A percentile compares a stretch with the other conserved stretches of the same genome.
Evolutionary conservation across 192 early-diverging fungal species (phyloP).

Genomic region (Dispira parvispora): DNA sequence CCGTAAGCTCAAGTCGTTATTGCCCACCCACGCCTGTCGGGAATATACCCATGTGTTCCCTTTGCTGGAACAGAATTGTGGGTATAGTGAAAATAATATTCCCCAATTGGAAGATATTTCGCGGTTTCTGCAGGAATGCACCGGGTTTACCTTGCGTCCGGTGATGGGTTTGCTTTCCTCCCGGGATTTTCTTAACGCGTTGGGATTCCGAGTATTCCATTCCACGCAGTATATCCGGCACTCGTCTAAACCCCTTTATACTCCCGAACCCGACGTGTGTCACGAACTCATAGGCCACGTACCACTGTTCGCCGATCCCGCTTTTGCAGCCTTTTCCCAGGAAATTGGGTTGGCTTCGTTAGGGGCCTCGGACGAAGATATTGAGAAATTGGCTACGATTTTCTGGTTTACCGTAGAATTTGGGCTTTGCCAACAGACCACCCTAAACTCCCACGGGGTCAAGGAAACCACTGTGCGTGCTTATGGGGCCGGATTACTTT

Average conservation of each 20-base stretch:
- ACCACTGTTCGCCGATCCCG: constrained; percentile 60
- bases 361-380: constrained; percentile 80
- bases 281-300: constrained; percentile 91
- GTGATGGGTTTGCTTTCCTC: constrained; percentile 86
- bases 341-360: constrained; percentile 88
- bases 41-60: constrained; percentile 86
- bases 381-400: constrained; percentile 76
- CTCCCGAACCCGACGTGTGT: constrained; percentile 89
- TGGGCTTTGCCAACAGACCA: constrained; percentile 54
- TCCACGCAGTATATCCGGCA: constrained; percentile 97
- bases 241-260: constrained; percentile 76
- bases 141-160: constrained; percentile 86
- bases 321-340: constrained; percentile 88
- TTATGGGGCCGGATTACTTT: constrained; percentile 58
- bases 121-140: constrained; percentile 78
- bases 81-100: constrained; percentile 64
- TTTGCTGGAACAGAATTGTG: constrained; percentile 79
- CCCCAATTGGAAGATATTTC: constrained; percentile 85
- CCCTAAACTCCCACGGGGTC: constrained; percentile 21
- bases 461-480: too few relatives aligned
- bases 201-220: constrained; percentile 96
- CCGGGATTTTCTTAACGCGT: constrained; percentile 86
- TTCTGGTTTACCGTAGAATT: constrained; percentile 95
- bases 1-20: constrained; percentile 52
- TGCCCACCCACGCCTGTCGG: constrained; percentile 75